These are phyloP conservation scores for Blastocystis sp. DNA, from an alignment of 352 stramenopile species.

Conservation along the genomic window DNA sequence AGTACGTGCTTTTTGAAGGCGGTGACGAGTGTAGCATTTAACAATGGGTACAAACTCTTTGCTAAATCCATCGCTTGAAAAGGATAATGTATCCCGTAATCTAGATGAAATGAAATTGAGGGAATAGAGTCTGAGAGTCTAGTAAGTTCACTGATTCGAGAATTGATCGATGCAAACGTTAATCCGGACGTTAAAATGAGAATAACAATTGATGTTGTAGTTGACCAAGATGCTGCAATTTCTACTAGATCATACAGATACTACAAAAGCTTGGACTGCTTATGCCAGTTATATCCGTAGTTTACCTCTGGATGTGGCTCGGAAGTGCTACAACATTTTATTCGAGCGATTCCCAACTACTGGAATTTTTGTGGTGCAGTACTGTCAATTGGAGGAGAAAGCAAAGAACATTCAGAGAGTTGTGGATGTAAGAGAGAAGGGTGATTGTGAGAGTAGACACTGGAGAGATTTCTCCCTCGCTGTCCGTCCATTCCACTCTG, in stretches of 20 bases:
- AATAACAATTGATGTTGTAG: neutral
- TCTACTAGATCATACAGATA: slow-evolving; percentile 2
- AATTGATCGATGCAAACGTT: slow-evolving; percentile 27
- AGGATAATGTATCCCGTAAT: neutral
- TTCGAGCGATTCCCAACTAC: slow-evolving; percentile 45
- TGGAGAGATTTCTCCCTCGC: neutral
- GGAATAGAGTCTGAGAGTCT: neutral
- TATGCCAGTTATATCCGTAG: slow-evolving; percentile 32
- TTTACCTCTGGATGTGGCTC: neutral
- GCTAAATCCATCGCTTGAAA: neutral
- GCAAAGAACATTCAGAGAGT: neutral
- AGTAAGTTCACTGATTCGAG: neutral
- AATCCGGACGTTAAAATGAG: neutral
- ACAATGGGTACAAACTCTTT: neutral
- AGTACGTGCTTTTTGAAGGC: neutral
- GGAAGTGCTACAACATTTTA: slow-evolving; percentile 11
- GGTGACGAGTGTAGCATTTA: neutral
- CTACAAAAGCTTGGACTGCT: slow-evolving; percentile 14
- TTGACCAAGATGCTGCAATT: slow-evolving; percentile 24
- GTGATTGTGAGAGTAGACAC: neutral
- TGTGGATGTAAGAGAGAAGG: neutral
- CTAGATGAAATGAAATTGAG: neutral
- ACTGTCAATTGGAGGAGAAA: slow-evolving; percentile 35
- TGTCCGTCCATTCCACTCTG: slow-evolving; percentile 41
- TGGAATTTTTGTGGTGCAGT: neutral